These are phyloP conservation scores for Paraphoma chrysanthemicola DNA, from an alignment of 2,329 filamentous ascomycete genomes.

Conservation along the genomic window DNA sequence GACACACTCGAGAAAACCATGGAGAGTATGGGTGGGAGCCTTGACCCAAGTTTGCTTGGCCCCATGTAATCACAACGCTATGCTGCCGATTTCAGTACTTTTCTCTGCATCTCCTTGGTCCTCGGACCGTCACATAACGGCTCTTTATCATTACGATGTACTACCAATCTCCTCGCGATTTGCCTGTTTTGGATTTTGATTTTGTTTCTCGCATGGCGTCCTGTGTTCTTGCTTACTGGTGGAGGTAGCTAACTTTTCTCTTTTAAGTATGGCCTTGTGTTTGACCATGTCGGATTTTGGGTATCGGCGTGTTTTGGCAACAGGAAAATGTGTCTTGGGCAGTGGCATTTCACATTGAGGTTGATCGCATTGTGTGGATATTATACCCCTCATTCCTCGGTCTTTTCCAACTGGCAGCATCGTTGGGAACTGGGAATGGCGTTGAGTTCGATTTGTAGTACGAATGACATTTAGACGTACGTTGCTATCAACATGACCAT, in stretches of 20 bases:
- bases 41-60: slow-evolving; percentile 25
- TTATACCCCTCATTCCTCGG: slow-evolving; percentile 7
- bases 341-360: not conserved
- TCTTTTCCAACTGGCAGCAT: not conserved
- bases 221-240: not conserved
- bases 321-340: not conserved
- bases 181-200: not conserved
- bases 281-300: not conserved
- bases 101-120: not conserved
- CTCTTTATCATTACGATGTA: slow-evolving; percentile 1
- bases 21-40: slow-evolving; percentile 33
- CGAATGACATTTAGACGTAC: not conserved
- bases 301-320: not conserved
- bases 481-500: not conserved
- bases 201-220: not conserved
- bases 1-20: slow-evolving; percentile 42
- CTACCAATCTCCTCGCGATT: not conserved
- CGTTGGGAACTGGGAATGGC: not conserved
- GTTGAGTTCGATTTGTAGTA: not conserved
- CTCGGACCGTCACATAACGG: not conserved
- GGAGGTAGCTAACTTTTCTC: not conserved
- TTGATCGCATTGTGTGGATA: slow-evolving; percentile 8
- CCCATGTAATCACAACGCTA: not conserved
- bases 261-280: not conserved
- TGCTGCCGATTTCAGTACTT: not conserved